Conservation (phyloP, 176 grass and related monocot genomes). For the Olyra latifolia region DNA sequence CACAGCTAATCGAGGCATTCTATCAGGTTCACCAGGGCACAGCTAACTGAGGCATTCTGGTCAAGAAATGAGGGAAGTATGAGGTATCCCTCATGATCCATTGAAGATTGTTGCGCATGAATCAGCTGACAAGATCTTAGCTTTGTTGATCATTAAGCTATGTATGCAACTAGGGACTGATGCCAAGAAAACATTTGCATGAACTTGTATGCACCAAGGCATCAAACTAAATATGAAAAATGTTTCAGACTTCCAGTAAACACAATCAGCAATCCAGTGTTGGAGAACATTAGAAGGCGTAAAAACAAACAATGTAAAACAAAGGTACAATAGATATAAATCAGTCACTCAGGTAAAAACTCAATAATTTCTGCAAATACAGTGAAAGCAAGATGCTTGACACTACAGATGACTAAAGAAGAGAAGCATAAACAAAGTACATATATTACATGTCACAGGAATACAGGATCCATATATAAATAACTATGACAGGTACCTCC, state of each 20-base stretch:
- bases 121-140: constrained; percentile 36
- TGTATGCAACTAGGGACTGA: constrained; percentile 22
- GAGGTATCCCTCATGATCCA: constrained; percentile 26
- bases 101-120: constrained; percentile 33
- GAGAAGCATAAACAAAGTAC: constrained; percentile 38
- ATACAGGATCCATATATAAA: constrained; percentile 30
- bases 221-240: neutral
- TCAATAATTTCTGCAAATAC: constrained; percentile 22
- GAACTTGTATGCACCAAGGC: constrained; percentile 9
- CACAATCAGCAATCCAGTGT: neutral
- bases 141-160: constrained; percentile 24
- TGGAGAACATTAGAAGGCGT: neutral
- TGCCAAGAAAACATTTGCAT: constrained; percentile 26
- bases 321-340: constrained; percentile 1
- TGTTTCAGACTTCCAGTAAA: neutral
- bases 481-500: constrained; percentile 83
- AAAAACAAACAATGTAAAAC: neutral
- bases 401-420: constrained; percentile 40
- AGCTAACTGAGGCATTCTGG: constrained; percentile 20
- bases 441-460: constrained; percentile 38
- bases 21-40: too few relatives aligned
- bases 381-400: constrained; percentile 52
- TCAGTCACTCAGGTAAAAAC: neutral
- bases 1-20: too few relatives aligned
- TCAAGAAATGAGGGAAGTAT: constrained; percentile 16